A percentile compares a stretch with the other conserved stretches of the same genome.
phyloP scores from a whole-genome alignment of 2,329 filamentous ascomycete species.

The Botryosphaeria dothidea region DNA sequence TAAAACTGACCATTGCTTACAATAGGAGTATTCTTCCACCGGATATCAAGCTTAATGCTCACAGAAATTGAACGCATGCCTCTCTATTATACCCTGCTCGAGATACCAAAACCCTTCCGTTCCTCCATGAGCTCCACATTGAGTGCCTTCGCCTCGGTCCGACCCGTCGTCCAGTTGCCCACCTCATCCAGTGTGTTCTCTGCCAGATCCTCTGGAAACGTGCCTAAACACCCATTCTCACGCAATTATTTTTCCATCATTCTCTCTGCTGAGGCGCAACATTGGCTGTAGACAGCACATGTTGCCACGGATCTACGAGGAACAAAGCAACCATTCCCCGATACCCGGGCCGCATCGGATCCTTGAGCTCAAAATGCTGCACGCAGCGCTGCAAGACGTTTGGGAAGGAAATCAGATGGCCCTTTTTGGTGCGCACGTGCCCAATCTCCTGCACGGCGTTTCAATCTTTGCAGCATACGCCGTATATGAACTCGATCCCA shows the following conservation, averaged over 20 bases:
- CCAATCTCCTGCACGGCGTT: neutral
- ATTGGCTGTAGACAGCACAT: neutral
- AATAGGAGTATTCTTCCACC: too few relatives aligned
- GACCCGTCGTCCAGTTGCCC: neutral
- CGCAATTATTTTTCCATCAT: neutral
- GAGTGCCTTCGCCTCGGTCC: neutral
- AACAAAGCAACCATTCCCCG: neutral
- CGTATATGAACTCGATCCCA: neutral
- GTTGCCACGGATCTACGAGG: neutral
- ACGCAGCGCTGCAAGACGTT: neutral
- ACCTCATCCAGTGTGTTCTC: neutral
- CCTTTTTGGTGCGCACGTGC: neutral
- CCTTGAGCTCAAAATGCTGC: neutral
- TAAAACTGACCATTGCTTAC: too few relatives aligned
- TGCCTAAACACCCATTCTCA: neutral
- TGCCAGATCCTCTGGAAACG: neutral
- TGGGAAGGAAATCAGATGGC: neutral
- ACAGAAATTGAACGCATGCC: neutral
- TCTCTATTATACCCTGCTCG: neutral
- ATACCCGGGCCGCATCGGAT: neutral
- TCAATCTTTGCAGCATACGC: neutral
- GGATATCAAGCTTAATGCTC: neutral
- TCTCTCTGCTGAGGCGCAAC: neutral
- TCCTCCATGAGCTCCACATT: neutral
- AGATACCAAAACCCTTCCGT: neutral